Percentiles rank a stretch among this genome's conserved stretches.
Conservation (phyloP, 495 filamentous ascomycete genomes). For the Thermothielavioides terrestris region DNA sequence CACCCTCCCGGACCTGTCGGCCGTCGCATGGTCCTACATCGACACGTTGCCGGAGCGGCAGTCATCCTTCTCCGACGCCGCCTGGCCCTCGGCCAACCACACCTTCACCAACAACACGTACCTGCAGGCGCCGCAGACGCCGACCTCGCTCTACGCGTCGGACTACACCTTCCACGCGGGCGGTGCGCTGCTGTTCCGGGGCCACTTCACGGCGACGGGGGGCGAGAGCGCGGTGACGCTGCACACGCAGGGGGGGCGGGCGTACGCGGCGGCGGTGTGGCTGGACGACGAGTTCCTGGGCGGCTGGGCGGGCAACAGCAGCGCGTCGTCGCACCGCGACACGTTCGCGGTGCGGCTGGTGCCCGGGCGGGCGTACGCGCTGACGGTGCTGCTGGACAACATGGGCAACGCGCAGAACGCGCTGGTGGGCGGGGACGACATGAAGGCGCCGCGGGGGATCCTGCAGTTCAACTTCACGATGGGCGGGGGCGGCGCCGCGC, state of each 20-base stretch:
- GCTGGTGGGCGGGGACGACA: slow-evolving; percentile 48
- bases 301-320: slow-evolving; percentile 46
- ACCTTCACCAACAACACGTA: slow-evolving; percentile 49
- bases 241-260: slow-evolving; percentile 53
- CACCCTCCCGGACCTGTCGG: slow-evolving; percentile 45
- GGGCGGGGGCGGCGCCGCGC: slow-evolving; percentile 39
- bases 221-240: slow-evolving; percentile 49
- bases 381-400: slow-evolving; percentile 67
- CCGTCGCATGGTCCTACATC: slow-evolving; percentile 58
- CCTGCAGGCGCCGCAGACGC: slow-evolving; percentile 46
- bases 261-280: slow-evolving; percentile 51
- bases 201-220: slow-evolving; percentile 60
- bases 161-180: slow-evolving; percentile 74
- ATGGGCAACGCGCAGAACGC: slow-evolving; percentile 63
- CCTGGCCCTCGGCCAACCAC: slow-evolving; percentile 52
- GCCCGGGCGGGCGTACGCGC: slow-evolving; percentile 45
- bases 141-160: slow-evolving; percentile 54
- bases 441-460: slow-evolving; percentile 66
- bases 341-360: slow-evolving; percentile 51
- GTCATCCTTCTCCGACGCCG: slow-evolving; percentile 55
- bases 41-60: slow-evolving; percentile 65
- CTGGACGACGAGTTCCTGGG: slow-evolving; percentile 47
- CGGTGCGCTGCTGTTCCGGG: slow-evolving; percentile 61
- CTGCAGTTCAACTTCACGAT: slow-evolving; percentile 46
- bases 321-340: slow-evolving; percentile 36